Base-by-base conservation (phyloP, 768 basidiomycete species). In the Suillus bovinus region DNA sequence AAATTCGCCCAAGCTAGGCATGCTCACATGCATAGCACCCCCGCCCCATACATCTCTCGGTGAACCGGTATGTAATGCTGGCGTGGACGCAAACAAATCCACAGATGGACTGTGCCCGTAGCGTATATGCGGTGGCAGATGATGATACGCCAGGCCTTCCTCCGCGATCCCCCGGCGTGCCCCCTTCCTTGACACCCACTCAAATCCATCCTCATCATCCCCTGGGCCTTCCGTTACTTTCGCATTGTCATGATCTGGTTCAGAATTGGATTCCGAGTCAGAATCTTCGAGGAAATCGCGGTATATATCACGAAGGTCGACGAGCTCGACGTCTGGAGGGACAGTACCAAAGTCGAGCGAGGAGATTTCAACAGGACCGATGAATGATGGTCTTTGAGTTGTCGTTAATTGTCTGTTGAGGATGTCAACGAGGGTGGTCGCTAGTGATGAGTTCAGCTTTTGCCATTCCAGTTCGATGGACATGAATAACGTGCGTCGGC, bases 381-480 rank as follows among this genome's bases (percentile, higher is more conserved):
- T 91, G 74, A 96, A 99, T 11, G 94, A 94, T 0, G 96, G 97
- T n/a, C 93, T 79, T 36, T 85, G 76, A 3, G 88, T 85, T 55
- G 77, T 82, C 7, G 82, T 71, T 27, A 99, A 88, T 61, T 93
- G 90, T 62, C 79, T 78, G 78, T 97, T 95, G 69, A 99, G 87
- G 53, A 89, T 70, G 42, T 85, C 81, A 61, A 95, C 83, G 62
- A 96, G 82, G 34, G 81, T 82, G 20, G 79, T 78, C 9, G 94
- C 83, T 13, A 97, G 83, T 2, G 87, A 82, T 24, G 82, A 74
- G 76, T 94, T 88, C 64, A 99, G 86, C 67, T 88, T 86, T 67
- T 79, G 76, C 96, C 96, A 99, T 79, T 96, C 93, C 60, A 99
- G 79, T 79, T 99, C 96, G 77, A 99, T 86, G 20, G 95, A 96